Evolutionary conservation across 2,329 filamentous ascomycete species (phyloP).

Genomic region (Fusarium fracticaudum): DNA sequence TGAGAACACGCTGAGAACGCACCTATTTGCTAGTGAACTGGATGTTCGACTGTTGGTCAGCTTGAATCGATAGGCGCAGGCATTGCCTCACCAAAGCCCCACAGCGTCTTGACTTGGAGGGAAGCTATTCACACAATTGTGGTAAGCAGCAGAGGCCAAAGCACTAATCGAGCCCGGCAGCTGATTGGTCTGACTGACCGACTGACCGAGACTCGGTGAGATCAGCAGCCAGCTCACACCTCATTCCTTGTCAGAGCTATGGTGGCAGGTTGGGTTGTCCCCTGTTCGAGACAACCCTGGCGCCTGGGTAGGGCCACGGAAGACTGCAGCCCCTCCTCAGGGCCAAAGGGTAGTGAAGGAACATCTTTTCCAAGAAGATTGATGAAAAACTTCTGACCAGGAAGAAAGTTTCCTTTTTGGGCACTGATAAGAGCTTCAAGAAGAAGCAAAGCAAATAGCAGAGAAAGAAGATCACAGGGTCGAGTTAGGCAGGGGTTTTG

Average conservation of each 20-base stretch:
- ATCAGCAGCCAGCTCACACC: not conserved
- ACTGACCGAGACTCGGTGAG: not conserved
- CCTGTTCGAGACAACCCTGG: not conserved
- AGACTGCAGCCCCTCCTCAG: not conserved
- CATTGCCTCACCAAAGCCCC: not conserved
- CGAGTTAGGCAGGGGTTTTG: too few species aligned
- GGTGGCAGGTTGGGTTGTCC: not conserved
- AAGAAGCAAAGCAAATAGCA: not conserved
- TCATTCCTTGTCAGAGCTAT: not conserved
- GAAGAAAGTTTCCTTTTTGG: not conserved
- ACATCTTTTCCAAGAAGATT: not conserved
- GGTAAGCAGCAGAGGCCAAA: too few species aligned
- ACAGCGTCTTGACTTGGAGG: not conserved
- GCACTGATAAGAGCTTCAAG: not conserved
- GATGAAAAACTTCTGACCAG: not conserved
- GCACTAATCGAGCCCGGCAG: too few species aligned
- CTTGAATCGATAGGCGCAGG: not conserved
- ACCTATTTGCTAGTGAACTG: not conserved
- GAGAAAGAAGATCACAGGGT: too few species aligned
- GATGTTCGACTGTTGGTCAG: not conserved
- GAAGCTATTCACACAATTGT: not conserved
- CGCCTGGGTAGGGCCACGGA: not conserved
- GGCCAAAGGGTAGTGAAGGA: not conserved
- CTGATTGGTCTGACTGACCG: not conserved
- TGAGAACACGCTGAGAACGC: not conserved